Percentiles rank a stretch among this genome's conserved stretches.
These are phyloP conservation scores for Verruconis gallopava DNA, from an alignment of 2,329 filamentous ascomycete genomes.

Conservation along the genomic window DNA sequence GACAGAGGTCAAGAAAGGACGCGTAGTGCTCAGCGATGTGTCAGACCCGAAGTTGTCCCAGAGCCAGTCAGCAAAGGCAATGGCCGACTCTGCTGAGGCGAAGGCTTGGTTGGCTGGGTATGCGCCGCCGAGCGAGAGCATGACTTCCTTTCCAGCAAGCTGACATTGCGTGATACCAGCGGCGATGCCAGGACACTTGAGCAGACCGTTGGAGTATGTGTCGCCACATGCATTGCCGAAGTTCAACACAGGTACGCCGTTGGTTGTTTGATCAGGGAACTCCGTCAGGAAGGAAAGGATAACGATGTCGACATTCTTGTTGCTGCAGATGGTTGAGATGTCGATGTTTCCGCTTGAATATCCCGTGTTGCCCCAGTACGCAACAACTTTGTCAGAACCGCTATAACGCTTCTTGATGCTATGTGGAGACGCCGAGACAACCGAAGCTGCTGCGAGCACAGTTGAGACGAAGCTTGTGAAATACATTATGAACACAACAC, in stretches of 20 bases:
- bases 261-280: slow-evolving; percentile 35
- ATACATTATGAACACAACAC: slow-evolving; percentile 25
- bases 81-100: slow-evolving; percentile 24
- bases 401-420: slow-evolving; percentile 27
- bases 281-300: slow-evolving; percentile 42
- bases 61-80: slow-evolving; percentile 37
- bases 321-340: slow-evolving; percentile 36
- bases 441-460: slow-evolving; percentile 21
- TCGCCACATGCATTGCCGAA: slow-evolving; percentile 43
- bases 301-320: slow-evolving; percentile 41
- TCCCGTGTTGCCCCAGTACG: slow-evolving; percentile 36
- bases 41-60: slow-evolving; percentile 39
- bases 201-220: slow-evolving; percentile 29
- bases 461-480: slow-evolving; percentile 16
- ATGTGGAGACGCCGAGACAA: slow-evolving; percentile 22
- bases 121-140: slow-evolving; percentile 36
- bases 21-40: slow-evolving; percentile 22
- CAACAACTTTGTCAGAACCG: slow-evolving; percentile 33
- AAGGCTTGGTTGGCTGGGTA: slow-evolving; percentile 22
- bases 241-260: slow-evolving; percentile 39
- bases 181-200: slow-evolving; percentile 30
- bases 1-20: slow-evolving; percentile 33
- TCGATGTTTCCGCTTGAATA: slow-evolving; percentile 40
- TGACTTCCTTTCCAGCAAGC: slow-evolving; percentile 22
- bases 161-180: slow-evolving; percentile 21